Evolutionary conservation across 495 filamentous ascomycete genomes (phyloP), one percentile per base, ranked within the genome.

Genomic region (Hypoxylon lenormandii): DNA sequence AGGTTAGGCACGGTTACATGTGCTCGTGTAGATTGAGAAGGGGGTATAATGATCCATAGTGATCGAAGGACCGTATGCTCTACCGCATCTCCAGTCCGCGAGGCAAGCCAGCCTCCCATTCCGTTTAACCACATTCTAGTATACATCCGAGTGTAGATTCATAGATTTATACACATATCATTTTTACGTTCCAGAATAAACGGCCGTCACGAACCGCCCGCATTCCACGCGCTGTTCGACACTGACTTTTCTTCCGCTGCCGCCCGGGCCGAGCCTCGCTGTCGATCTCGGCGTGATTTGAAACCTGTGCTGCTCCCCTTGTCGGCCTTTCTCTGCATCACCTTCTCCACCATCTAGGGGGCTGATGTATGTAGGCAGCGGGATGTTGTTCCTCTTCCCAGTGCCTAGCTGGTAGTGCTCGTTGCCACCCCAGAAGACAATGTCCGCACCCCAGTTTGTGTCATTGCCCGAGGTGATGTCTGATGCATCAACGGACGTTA

Each of bases 331-430:
- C 63, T 80, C 79, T 16, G 72, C 79, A 15, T 80, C 81, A 15
- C 77, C 83, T 40, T 78, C 69, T 1, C 78, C 78, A 46, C 84
- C 83, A 45, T 93, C 86, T 33, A 97, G 80, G 7, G 92, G 91
- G 23, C 87, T 84, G 57, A 98, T 92, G 76, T 97, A 91, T 0
- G 81, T 82, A 12, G 95, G 95, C 8, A 82, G 82, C 28, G 84
- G 79, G 5, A 87, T 66, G 72, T 98, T 98, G 72, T 87, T 96
- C 62, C 94, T 80, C 81, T 88, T 94, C 36, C 95, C 94, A 3
- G 90, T 97, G 3, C 95, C 95, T 15, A 98, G 85, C 74, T 98
- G 95, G 73, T 91, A 97, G 65, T 87, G 85, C 79, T 98, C 94
- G 72, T 97, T 98, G 37, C 91, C 91, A 66, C 95, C 95, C 91